Conservation (phyloP, 768 basidiomycete species). For the Amanita pseudoporphyria region DNA sequence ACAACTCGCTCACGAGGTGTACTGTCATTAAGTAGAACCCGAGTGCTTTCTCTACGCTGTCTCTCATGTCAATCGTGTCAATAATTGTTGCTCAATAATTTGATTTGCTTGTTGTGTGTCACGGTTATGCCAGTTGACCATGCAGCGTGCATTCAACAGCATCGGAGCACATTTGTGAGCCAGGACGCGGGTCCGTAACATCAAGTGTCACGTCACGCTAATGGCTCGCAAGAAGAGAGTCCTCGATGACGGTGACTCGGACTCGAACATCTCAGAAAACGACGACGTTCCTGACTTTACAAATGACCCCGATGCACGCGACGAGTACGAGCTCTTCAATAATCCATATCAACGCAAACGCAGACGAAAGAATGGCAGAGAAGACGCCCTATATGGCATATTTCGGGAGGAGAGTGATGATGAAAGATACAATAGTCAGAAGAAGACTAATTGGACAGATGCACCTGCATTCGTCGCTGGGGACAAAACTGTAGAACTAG, state of each 20-base stretch:
- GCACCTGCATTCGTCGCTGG: slow-evolving; percentile 68
- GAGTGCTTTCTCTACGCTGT: too few relatives aligned
- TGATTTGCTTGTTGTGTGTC: too few relatives aligned
- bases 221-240: slow-evolving; percentile 77
- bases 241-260: slow-evolving; percentile 66
- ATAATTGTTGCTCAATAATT: too few relatives aligned
- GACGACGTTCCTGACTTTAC: slow-evolving; percentile 34
- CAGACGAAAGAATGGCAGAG: slow-evolving; percentile 53
- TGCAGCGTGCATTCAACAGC: too few relatives aligned
- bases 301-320: slow-evolving; percentile 54
- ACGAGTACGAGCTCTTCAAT: slow-evolving; percentile 67
- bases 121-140: too few relatives aligned
- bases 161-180: too few relatives aligned
- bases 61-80: too few relatives aligned
- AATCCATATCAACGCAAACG: slow-evolving; percentile 70
- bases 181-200: background rate
- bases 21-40: too few relatives aligned
- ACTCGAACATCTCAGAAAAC: slow-evolving; percentile 53
- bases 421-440: slow-evolving; percentile 30
- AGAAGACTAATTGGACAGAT: slow-evolving; percentile 61
- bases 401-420: slow-evolving; percentile 68
- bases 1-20: too few relatives aligned
- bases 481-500: slow-evolving; percentile 38
- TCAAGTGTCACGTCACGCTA: background rate
- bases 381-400: slow-evolving; percentile 68